Conservation (phyloP, 441 rosid species). For the Mallotus japonicus region DNA sequence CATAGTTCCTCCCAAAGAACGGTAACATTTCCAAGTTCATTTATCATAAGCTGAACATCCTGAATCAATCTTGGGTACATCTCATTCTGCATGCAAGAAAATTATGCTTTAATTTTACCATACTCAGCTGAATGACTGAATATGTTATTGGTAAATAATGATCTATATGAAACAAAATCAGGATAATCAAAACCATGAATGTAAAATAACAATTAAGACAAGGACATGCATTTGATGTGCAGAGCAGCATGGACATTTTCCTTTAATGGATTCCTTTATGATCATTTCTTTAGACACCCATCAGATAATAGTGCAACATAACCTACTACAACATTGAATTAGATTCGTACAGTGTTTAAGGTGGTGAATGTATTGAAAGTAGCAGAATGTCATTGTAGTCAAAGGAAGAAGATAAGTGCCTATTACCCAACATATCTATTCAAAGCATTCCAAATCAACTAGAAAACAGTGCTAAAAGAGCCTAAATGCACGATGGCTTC, state of each 20-base stretch:
- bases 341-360: neutral
- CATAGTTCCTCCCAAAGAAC: slow-evolving; percentile 99
- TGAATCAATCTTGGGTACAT: slow-evolving; percentile 88
- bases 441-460: slow-evolving; percentile 9
- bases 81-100: slow-evolving; percentile 60
- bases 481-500: slow-evolving; percentile 17
- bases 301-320: neutral
- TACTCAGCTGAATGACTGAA: neutral
- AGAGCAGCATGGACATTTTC: neutral
- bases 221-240: neutral
- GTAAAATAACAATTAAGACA: neutral
- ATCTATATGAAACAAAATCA: slow-evolving; percentile 21
- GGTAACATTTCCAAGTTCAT: slow-evolving; percentile 89
- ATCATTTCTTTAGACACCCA: slow-evolving; percentile 4
- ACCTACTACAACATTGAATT: neutral
- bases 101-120: slow-evolving; percentile 28
- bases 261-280: slow-evolving; percentile 7
- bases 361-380: neutral
- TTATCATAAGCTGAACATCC: slow-evolving; percentile 96
- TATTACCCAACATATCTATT: neutral
- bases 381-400: neutral
- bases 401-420: neutral
- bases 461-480: neutral
- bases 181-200: neutral
- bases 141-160: slow-evolving; percentile 3